Evolutionary conservation across 305 asterid genomes (phyloP), one percentile per base, ranked within the genome.

Genomic region (Rubia peregrina): DNA sequence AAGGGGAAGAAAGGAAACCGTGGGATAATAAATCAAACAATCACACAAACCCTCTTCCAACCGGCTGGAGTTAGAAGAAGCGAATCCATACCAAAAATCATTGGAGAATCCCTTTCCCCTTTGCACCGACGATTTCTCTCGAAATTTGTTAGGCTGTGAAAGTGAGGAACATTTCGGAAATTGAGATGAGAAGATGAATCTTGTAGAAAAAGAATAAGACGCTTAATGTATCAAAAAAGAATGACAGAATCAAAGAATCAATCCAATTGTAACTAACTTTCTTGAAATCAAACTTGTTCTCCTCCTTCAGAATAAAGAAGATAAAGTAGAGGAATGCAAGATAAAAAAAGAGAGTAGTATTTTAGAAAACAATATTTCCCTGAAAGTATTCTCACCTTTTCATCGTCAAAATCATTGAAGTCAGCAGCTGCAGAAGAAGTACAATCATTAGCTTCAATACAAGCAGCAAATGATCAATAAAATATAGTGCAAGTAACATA

Each of bases 371-470:
- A 26, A 16, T 26, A 26, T 44, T 16, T 13, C 40, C 40, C 40
- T 8, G 1, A 62, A 64, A 19, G 10, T 24, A 68, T 68, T 6
- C 41, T 38, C 73, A 91, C 99, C 96, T 88, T 90, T 19, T 95
- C 99, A 71, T 90, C 99, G 57, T 92, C 98, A 61, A 92, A 95
- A 82, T 90, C 97, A 81, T 95, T 92, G 84, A 95, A 83, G 83
- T 92, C 99, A 66, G 98, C 95, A 88, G 89, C 99, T 95, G 91
- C 80, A 85, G 66, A 79, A 81, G 72, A 69, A 79, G 67, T 74
- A 62, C 67, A 67, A 21, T 48, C 22, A 76, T 87, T 40, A 24
- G 26, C 26, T 24, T 24, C 26, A 24, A 24, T 24, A 24, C 56
- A 43, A 61, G 69, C 16, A 65, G 68, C 64, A 67, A 8, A 30